phyloP scores from a whole-genome alignment of 305 asterid genomes.

The Rubia peregrina region DNA sequence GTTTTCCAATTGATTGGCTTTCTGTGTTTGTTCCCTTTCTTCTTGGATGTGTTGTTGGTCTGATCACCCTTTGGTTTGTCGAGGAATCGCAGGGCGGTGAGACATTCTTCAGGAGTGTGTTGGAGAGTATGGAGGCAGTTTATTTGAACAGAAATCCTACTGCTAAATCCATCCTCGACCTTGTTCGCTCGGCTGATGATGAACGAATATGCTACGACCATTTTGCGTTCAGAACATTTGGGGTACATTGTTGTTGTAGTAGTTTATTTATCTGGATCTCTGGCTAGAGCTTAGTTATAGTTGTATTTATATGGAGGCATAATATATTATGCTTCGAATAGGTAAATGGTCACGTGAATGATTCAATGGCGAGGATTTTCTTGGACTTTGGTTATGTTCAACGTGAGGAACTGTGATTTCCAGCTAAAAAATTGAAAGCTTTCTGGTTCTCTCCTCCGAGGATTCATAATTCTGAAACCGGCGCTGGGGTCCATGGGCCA shows the following conservation, averaged over 20 bases:
- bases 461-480: slow-evolving; percentile 25
- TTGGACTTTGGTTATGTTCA: slow-evolving; percentile 70
- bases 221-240: slow-evolving; percentile 79
- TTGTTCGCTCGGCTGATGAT: slow-evolving; percentile 54
- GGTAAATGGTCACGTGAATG: slow-evolving; percentile 83
- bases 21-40: neutral
- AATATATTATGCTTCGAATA: slow-evolving; percentile 18
- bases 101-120: no score
- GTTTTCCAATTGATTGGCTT: neutral
- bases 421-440: slow-evolving; percentile 86
- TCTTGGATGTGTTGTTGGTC: neutral
- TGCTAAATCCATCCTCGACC: slow-evolving; percentile 70
- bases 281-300: neutral
- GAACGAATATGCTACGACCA: slow-evolving; percentile 79
- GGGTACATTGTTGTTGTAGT: slow-evolving; percentile 31
- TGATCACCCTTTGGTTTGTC: no score
- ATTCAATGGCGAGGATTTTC: slow-evolving; percentile 67
- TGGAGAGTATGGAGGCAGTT: slow-evolving; percentile 7
- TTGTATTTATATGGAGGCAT: slow-evolving; percentile 3
- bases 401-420: slow-evolving; percentile 85
- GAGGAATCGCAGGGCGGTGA: no score
- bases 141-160: slow-evolving; percentile 77
- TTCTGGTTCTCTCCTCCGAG: slow-evolving; percentile 82
- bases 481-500: slow-evolving; percentile 62
- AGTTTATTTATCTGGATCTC: neutral